phyloP scores from a whole-genome alignment of 345 rosid genomes.

The Pistacia atlantica region DNA sequence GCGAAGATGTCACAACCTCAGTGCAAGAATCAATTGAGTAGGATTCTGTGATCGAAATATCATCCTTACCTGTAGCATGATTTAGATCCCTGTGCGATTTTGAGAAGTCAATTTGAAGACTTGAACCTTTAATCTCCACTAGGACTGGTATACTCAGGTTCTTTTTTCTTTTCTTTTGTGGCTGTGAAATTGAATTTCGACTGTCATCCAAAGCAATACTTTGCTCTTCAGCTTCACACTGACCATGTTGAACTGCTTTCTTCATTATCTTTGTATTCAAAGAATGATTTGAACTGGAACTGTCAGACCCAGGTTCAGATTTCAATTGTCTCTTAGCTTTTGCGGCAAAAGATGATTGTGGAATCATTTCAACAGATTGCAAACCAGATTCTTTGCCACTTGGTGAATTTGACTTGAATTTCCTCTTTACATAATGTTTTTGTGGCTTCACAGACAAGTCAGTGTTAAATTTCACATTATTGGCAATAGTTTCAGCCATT shows the following conservation, averaged over 20 bases:
- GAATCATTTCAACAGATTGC: conserved; percentile 15
- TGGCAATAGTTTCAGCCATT: conserved; percentile 33
- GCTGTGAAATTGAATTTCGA: conserved; percentile 15
- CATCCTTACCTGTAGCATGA: conserved; percentile 21
- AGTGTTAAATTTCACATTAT: conserved; percentile 27
- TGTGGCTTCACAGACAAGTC: conserved; percentile 27
- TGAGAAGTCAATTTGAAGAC: conserved; percentile 21
- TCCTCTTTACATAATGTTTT: conserved; percentile 34
- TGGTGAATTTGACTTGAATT: conserved; percentile 16
- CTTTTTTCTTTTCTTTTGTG: conserved; percentile 28
- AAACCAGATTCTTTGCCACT: conserved; percentile 26
- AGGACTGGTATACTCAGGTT: conserved; percentile 15
- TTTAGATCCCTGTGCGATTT: conserved; percentile 25
- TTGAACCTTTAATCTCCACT: conserved; percentile 25
- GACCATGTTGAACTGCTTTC: conserved; percentile 20
- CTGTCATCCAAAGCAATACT: conserved; percentile 13
- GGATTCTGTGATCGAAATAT: conserved; percentile 14
- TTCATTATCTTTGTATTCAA: conserved; percentile 29
- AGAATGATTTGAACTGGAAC: conserved; percentile 25
- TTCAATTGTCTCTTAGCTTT: conserved; percentile 31
- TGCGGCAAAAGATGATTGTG: conserved; percentile 26
- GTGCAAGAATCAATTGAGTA: conserved; percentile 25
- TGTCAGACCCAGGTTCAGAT: conserved; percentile 10
- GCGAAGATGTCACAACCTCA: conserved; percentile 6
- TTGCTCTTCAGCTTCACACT: conserved; percentile 28